These are phyloP conservation scores for Hawksworthiomyces lignivorus DNA, from an alignment of 2,329 filamentous ascomycete genomes.

Conservation along the genomic window DNA sequence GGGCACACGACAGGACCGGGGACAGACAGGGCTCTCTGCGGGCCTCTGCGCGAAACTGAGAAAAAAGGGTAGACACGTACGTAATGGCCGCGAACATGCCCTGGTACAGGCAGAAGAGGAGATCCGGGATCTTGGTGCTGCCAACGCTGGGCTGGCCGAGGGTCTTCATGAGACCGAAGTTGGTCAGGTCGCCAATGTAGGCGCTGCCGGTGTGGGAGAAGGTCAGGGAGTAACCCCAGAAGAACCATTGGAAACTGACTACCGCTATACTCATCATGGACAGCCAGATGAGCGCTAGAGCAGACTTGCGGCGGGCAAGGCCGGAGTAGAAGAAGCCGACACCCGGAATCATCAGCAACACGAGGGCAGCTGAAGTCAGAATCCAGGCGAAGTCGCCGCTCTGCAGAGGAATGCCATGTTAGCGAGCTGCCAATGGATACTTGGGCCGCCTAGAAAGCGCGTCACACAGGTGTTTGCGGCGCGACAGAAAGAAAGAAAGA, in stretches of 20 bases:
- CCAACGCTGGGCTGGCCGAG: slow-evolving; percentile 69
- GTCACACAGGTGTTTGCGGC: too few species aligned
- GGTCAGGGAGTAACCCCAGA: slow-evolving; percentile 84
- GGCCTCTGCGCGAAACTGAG: too few species aligned
- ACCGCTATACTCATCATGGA: slow-evolving; percentile 74
- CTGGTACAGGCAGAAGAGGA: slow-evolving; percentile 79
- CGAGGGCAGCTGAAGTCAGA: slow-evolving; percentile 71
- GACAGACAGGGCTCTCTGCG: too few species aligned
- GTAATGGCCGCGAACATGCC: slow-evolving; percentile 88
- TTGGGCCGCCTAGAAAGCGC: too few species aligned
- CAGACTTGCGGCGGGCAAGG: slow-evolving; percentile 80
- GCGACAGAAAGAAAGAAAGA: too few species aligned
- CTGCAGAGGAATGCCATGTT: slow-evolving; percentile 30
- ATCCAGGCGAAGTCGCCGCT: slow-evolving; percentile 79
- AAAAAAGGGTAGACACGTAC: slow-evolving; percentile 39
- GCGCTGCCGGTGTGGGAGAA: slow-evolving; percentile 73
- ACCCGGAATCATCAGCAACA: slow-evolving; percentile 86
- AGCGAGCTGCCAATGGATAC: too few species aligned
- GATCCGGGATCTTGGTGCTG: slow-evolving; percentile 63
- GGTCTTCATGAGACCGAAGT: slow-evolving; percentile 75
- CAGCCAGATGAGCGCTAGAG: slow-evolving; percentile 77
- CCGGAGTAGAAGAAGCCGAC: slow-evolving; percentile 95
- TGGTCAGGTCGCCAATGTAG: slow-evolving; percentile 72
- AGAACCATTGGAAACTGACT: slow-evolving; percentile 88
- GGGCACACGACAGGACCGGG: too few species aligned